A percentile compares a stretch with the other conserved stretches of the same genome.
Conservation (phyloP, 768 basidiomycete genomes). For the Boletus insuetus region DNA sequence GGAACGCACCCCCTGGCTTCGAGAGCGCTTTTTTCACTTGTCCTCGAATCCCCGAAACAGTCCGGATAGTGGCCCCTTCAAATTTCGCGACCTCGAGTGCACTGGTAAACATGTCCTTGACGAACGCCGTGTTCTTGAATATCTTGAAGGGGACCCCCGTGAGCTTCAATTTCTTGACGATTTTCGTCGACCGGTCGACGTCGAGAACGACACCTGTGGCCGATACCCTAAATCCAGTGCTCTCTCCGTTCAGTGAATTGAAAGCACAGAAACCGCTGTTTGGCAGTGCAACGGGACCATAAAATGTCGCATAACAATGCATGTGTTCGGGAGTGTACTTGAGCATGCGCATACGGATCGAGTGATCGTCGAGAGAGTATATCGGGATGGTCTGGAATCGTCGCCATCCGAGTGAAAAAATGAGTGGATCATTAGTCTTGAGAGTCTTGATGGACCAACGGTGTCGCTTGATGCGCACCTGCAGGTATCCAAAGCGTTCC, state of each 20-base stretch:
- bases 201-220: conserved; percentile 96
- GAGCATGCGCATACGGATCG: conserved; percentile 97
- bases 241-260: conserved; percentile 70
- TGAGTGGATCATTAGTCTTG: conserved; percentile 96
- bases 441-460: conserved; percentile 89
- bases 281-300: conserved; percentile 86
- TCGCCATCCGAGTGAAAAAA: conserved; percentile 97
- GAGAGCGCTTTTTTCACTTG: conserved; percentile 94
- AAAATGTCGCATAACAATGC: conserved; percentile 99
- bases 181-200: conserved; percentile 87
- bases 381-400: conserved; percentile 94
- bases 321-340: conserved; percentile 99
- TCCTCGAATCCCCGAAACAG: conserved; percentile 93
- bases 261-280: conserved; percentile 98
- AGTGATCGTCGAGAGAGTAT: conserved; percentile 96
- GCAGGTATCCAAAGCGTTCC: conserved; percentile 89
- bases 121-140: conserved; percentile 98
- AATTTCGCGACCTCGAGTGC: conserved; percentile 97
- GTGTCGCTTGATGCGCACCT: conserved; percentile 95
- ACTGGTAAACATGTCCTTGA: conserved; percentile 95
- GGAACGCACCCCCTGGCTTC: conserved; percentile 94
- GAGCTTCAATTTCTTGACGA: conserved; percentile 97
- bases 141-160: conserved; percentile 96
- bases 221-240: conserved; percentile 79
- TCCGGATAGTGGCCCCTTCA: conserved; percentile 94